These are phyloP conservation scores for Myxozyma lipomycoides DNA, from an alignment of 805 yeast genomes.

Conservation along the genomic window DNA sequence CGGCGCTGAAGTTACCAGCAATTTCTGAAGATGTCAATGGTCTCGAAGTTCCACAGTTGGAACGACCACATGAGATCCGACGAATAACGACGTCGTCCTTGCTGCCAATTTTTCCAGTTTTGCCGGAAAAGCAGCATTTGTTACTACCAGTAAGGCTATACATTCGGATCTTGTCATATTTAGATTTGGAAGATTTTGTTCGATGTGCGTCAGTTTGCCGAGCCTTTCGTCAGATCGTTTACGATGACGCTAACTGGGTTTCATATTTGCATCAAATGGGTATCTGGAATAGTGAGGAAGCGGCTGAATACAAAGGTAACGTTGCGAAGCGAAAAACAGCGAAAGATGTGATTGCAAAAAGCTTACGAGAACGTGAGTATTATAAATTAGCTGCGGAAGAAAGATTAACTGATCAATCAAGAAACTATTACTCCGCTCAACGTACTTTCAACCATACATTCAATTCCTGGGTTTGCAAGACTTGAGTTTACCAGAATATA, in stretches of 20 bases:
- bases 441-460: conserved; percentile 37
- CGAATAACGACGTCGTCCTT: conserved; percentile 15
- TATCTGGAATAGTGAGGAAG: conserved; percentile 38
- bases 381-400: background rate
- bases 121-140: background rate
- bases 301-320: conserved; percentile 6
- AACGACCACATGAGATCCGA: background rate
- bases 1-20: too few relatives aligned
- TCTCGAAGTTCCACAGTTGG: background rate
- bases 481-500: conserved; percentile 42
- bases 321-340: conserved; percentile 7
- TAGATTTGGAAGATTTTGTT: conserved; percentile 21
- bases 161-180: conserved; percentile 5
- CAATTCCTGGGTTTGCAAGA: conserved; percentile 38
- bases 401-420: too few relatives aligned
- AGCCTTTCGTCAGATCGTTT: conserved; percentile 24
- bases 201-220: conserved; percentile 27
- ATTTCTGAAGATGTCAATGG: too few relatives aligned
- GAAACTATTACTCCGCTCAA: conserved; percentile 36
- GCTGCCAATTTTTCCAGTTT: conserved; percentile 14
- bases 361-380: conserved; percentile 10
- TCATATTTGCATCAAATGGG: conserved; percentile 14
- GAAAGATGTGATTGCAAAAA: conserved; percentile 7
- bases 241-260: conserved; percentile 27
- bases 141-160: conserved; percentile 13